These are phyloP conservation scores for Irpex rosettiformis DNA, from an alignment of 1,284 basidiomycete genomes.

Conservation along the genomic window DNA sequence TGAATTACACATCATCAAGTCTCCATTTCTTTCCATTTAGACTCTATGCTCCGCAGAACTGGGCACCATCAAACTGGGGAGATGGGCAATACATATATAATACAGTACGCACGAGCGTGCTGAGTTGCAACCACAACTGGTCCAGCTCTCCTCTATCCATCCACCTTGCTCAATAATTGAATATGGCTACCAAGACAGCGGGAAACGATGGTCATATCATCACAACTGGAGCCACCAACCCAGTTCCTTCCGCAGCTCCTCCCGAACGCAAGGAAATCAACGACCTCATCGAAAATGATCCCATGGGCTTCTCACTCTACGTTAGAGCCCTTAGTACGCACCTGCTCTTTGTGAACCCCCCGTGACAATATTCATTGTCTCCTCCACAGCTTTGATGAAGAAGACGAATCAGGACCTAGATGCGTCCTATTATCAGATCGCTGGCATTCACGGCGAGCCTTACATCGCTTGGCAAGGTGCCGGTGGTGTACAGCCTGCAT, in stretches of 20 bases:
- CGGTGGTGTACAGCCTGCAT: constrained; percentile 18
- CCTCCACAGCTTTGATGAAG: constrained; percentile 32
- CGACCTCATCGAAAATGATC: constrained; percentile 38
- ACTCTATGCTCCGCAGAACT: no score
- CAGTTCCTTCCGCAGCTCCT: background rate
- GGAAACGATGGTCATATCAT: background rate
- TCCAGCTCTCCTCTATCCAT: no score
- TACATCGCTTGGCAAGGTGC: constrained; percentile 39
- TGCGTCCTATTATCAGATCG: constrained; percentile 42
- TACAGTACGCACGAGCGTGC: no score
- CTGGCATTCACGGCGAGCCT: constrained; percentile 49
- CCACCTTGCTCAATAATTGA: no score
- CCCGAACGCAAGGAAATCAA: constrained; percentile 40
- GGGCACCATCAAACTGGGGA: no score
- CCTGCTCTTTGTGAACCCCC: background rate
- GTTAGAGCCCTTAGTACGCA: constrained; percentile 41
- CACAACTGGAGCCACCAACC: background rate
- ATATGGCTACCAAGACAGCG: background rate
- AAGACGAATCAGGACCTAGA: constrained; percentile 27
- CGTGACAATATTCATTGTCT: background rate
- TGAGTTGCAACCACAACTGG: no score
- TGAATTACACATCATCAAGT: no score
- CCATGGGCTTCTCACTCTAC: constrained; percentile 43
- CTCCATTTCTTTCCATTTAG: no score
- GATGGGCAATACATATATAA: no score